Evolutionary conservation across 768 basidiomycete species (phyloP).

Genomic region (Boletus fagicola): DNA sequence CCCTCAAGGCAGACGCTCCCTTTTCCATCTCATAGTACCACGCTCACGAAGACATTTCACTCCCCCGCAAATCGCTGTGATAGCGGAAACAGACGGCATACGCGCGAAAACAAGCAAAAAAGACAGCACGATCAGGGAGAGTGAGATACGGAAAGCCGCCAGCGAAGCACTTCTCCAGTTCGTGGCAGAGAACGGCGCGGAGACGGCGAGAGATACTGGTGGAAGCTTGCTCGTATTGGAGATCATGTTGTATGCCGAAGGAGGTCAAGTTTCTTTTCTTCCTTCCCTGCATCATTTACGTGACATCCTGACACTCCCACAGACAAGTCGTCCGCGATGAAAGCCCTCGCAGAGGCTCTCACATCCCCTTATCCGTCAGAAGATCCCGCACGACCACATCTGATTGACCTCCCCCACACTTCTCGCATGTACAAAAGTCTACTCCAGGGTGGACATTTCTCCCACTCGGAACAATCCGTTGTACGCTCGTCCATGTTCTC

Average conservation of each 20-base stretch:
- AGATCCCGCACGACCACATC: conserved; percentile 52
- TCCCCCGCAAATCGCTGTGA: conserved; percentile 66
- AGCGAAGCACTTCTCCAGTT: conserved; percentile 74
- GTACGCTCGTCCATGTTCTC: conserved; percentile 55
- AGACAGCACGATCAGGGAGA: conserved; percentile 53
- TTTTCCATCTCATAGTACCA: conserved; percentile 81
- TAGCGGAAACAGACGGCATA: conserved; percentile 71
- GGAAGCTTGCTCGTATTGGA: conserved; percentile 79
- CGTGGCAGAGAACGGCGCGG: conserved; percentile 59
- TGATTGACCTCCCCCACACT: conserved; percentile 78
- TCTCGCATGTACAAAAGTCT: conserved; percentile 86
- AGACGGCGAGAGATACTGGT: conserved; percentile 69
- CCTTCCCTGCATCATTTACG: neutral
- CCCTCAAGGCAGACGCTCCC: conserved; percentile 75
- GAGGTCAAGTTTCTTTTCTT: conserved; percentile 53
- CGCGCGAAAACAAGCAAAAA: conserved; percentile 85
- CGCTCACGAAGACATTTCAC: conserved; percentile 86
- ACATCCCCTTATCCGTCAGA: conserved; percentile 54
- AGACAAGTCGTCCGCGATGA: conserved; percentile 71
- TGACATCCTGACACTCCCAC: neutral
- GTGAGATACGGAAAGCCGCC: conserved; percentile 71
- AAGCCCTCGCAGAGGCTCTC: conserved; percentile 60
- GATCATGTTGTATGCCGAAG: conserved; percentile 81
- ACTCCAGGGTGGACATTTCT: conserved; percentile 88
- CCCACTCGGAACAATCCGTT: conserved; percentile 55